A percentile compares a stretch with the other conserved stretches of the same genome.
These are phyloP conservation scores for Barnettozyma sp. DNA, from an alignment of 805 yeast species.

Conservation along the genomic window DNA sequence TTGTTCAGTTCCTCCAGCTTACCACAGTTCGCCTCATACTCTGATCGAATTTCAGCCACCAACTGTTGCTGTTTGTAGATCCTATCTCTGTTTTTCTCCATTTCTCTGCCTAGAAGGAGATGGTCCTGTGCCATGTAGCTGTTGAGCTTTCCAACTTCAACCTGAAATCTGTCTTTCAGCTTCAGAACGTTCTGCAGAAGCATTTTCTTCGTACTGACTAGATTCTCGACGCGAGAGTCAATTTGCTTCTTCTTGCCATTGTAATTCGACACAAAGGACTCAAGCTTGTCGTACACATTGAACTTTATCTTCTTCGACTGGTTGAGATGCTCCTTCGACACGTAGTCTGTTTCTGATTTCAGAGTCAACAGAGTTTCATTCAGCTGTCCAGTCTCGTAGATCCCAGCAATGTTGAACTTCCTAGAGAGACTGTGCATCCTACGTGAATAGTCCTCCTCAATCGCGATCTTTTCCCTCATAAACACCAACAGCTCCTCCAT, in stretches of 20 bases:
- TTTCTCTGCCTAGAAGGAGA: slow-evolving; percentile 67
- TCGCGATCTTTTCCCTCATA: slow-evolving; percentile 48
- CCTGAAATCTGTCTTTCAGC: slow-evolving; percentile 44
- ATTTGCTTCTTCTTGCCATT: slow-evolving; percentile 48
- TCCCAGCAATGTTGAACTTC: slow-evolving; percentile 39
- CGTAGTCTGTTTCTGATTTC: slow-evolving; percentile 48
- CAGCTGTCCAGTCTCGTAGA: slow-evolving; percentile 52
- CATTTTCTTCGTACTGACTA: slow-evolving; percentile 40
- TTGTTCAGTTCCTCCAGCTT: slow-evolving; percentile 51
- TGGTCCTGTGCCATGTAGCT: slow-evolving; percentile 55
- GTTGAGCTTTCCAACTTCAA: slow-evolving; percentile 52
- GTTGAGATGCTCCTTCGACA: slow-evolving; percentile 49
- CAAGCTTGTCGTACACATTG: slow-evolving; percentile 46
- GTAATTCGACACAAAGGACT: slow-evolving; percentile 43
- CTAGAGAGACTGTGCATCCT: slow-evolving; percentile 45
- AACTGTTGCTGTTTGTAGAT: slow-evolving; percentile 41
- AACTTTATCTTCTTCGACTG: slow-evolving; percentile 43
- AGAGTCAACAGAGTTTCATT: slow-evolving; percentile 54
- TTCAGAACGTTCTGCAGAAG: slow-evolving; percentile 31
- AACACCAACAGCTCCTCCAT: slow-evolving; percentile 42
- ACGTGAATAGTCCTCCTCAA: slow-evolving; percentile 70
- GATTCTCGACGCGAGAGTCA: slow-evolving; percentile 49
- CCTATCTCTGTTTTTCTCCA: slow-evolving; percentile 51
- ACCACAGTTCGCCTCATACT: slow-evolving; percentile 50
- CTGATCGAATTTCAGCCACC: slow-evolving; percentile 38